A percentile compares a stretch with the other conserved stretches of the same genome.
Conservation (phyloP, 2,329 filamentous ascomycete genomes). For the Alternaria tenuissima region DNA sequence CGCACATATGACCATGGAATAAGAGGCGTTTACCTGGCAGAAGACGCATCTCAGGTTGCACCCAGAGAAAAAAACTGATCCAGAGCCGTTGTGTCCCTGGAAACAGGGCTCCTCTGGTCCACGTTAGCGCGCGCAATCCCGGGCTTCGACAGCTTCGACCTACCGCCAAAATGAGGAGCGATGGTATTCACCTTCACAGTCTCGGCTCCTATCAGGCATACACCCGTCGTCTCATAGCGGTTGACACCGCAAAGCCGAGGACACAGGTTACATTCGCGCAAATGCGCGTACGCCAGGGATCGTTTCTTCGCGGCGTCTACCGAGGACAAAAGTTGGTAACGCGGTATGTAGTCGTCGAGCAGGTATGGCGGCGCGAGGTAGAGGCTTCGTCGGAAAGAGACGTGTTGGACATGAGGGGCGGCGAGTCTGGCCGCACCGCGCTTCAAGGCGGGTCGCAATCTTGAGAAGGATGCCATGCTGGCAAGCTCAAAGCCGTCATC, state of each 20-base stretch:
- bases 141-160: neutral
- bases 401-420: neutral
- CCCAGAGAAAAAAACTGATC: constrained; percentile 82
- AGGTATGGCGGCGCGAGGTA: constrained; percentile 72
- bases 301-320: constrained; percentile 76
- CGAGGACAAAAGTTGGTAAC: constrained; percentile 73
- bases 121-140: neutral
- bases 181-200: constrained; percentile 83
- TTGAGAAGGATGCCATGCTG: constrained; percentile 12
- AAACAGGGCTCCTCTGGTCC: constrained; percentile 75
- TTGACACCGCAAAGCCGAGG: constrained; percentile 80
- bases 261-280: constrained; percentile 82
- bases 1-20: neutral
- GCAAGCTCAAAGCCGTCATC: neutral
- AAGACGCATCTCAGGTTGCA: constrained; percentile 76
- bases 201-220: constrained; percentile 77
- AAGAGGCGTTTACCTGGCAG: constrained; percentile 25
- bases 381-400: constrained; percentile 44
- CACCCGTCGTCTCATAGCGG: constrained; percentile 78
- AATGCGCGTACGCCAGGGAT: constrained; percentile 75
- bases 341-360: constrained; percentile 75
- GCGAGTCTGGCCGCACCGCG: neutral
- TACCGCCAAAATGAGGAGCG: constrained; percentile 80
- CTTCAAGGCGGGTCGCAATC: constrained; percentile 24
- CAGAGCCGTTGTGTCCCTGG: constrained; percentile 81